Percentiles rank a stretch among this genome's conserved stretches.
Conservation (phyloP, 345 rosid species). For the Diplotaxis tenuifolia region DNA sequence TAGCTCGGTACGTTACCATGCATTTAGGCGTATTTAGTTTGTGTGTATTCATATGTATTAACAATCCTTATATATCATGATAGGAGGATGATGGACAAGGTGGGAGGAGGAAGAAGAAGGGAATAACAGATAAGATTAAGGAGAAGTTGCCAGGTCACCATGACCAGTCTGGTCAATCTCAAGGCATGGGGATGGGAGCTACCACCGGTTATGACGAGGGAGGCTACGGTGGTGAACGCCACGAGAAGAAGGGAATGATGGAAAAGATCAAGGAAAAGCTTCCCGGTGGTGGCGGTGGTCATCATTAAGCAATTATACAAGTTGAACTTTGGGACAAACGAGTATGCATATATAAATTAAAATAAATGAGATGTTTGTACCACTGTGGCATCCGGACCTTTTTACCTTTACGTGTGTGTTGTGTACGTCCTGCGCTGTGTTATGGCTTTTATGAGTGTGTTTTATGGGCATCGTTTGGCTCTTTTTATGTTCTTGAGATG, state of each 20-base stretch:
- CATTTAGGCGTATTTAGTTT: not conserved
- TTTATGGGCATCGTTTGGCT: slow-evolving; percentile 3
- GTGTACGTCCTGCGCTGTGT: slow-evolving; percentile 19
- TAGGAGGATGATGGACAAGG: slow-evolving; percentile 73
- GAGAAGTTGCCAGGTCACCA: not conserved
- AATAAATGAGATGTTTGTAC: slow-evolving; percentile 14
- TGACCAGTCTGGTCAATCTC: slow-evolving; percentile 38
- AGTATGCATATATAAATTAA: not conserved
- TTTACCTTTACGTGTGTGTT: not conserved
- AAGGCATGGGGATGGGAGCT: slow-evolving; percentile 21
- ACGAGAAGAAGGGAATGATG: slow-evolving; percentile 61
- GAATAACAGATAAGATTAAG: slow-evolving; percentile 30
- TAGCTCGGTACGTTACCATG: slow-evolving; percentile 44
- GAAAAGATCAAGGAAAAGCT: slow-evolving; percentile 72
- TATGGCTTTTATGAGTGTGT: not conserved
- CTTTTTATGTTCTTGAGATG: not conserved
- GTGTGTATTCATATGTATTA: not conserved
- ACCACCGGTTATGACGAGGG: slow-evolving; percentile 34
- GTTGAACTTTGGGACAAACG: not conserved
- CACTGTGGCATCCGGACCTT: slow-evolving; percentile 23
- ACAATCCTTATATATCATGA: not conserved
- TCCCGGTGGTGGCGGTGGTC: slow-evolving; percentile 44
- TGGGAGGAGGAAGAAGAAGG: slow-evolving; percentile 72
- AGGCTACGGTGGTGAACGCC: slow-evolving; percentile 31
- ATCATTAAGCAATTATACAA: not conserved